A percentile compares a stretch with the other conserved stretches of the same genome.
Evolutionary conservation across 2,329 filamentous ascomycete species (phyloP).

Genomic region (Polychaeton citri): DNA sequence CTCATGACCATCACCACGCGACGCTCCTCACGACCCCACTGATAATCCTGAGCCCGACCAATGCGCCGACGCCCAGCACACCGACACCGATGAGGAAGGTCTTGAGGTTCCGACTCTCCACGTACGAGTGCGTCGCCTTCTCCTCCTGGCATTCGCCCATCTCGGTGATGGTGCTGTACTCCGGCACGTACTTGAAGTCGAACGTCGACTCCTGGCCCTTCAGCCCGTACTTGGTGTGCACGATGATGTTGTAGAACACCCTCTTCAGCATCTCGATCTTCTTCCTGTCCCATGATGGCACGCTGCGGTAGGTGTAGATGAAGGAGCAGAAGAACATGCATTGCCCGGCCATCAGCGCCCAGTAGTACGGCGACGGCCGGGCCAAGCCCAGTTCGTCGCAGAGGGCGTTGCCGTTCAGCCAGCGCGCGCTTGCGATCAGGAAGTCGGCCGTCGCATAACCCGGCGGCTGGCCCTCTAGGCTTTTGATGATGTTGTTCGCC

Average conservation of each 20-base stretch:
- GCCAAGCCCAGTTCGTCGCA: conserved; percentile 46
- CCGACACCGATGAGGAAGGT: conserved; percentile 29
- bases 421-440: conserved; percentile 53
- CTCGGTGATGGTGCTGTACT: conserved; percentile 37
- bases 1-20: too few species aligned
- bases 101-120: conserved; percentile 37
- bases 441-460: conserved; percentile 53
- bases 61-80: conserved; percentile 14
- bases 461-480: conserved; percentile 53
- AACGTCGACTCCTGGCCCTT: conserved; percentile 49
- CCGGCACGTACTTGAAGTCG: conserved; percentile 58
- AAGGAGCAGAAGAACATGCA: conserved; percentile 50
- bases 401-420: conserved; percentile 55
- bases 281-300: conserved; percentile 35
- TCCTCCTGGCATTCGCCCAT: conserved; percentile 30
- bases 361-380: conserved; percentile 44
- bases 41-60: conserved; percentile 7
- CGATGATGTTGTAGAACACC: conserved; percentile 46
- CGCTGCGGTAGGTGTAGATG: conserved; percentile 38
- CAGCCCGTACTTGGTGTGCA: conserved; percentile 52
- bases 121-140: conserved; percentile 22
- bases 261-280: conserved; percentile 40
- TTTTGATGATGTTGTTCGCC: conserved; percentile 62
- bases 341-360: conserved; percentile 47
- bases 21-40: not conserved